Evolutionary conservation across 768 basidiomycete genomes (phyloP), one percentile per base, ranked within the genome.

Genomic region (Tylopilus intermedius): DNA sequence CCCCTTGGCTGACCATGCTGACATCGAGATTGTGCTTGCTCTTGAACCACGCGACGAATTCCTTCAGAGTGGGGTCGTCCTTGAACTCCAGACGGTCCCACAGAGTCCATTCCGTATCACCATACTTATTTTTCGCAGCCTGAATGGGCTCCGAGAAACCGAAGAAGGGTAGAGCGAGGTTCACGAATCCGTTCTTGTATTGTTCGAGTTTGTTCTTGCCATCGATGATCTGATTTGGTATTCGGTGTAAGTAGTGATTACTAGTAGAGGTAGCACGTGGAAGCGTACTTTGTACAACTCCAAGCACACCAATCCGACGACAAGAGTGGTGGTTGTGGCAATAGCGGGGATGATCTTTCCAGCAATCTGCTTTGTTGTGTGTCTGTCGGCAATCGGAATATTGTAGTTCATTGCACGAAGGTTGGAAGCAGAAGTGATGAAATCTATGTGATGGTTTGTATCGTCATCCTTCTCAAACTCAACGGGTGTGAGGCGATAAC

Each of bases 391-490:
- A 18, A 79, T 73, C 45, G 80, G 78, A 64, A 99, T 98, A 54
- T 75, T 86, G 72, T 99, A 99, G 73, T 98, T 98, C 74, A 83
- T 80, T 6, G 96, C 96, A 33, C 96, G 90, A 49, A 97, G 78
- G 75, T 99, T 98, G 46, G 93, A 96, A 7, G 95, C 90, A 8
- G 96, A 90, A 33, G 94, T 97, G 72, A 99, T 95, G 73, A 98
- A 97, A 72, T 95, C 96, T 66, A 99, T 97, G 71, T 99, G 96
- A 72, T 90, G 83, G 72, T 99, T 99, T 47, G 88, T 81, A 66
- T 99, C 96, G 62, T 98, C 95, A 64, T 99, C 96, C 74, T 99
- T 99, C 77, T 99, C 96, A 59, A 99, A 99, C 63, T 96, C 94
- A 46, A 94, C 95, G 3, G 95, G 91, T 47, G 77, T 88, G 45